These are phyloP conservation scores for Boletus barrowsii DNA, from an alignment of 768 basidiomycete species.

Conservation along the genomic window DNA sequence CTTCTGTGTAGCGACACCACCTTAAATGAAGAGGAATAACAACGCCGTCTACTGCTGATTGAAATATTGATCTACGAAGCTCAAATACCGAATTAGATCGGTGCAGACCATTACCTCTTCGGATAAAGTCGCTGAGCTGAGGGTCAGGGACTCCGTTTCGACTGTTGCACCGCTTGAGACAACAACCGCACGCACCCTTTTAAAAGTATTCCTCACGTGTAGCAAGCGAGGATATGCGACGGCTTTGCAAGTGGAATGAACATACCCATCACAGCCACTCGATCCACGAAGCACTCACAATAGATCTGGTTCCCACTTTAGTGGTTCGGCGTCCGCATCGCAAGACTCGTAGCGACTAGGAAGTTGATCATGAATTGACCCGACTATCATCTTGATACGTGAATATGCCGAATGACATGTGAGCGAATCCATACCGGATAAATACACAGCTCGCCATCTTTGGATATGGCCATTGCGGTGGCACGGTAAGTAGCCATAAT, in stretches of 20 bases:
- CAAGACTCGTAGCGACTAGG: conserved; percentile 28
- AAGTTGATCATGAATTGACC: conserved; percentile 27
- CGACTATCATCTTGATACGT: conserved; percentile 7
- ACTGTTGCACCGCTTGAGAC: background rate
- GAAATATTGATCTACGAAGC: too few relatives aligned
- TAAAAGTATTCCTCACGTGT: background rate
- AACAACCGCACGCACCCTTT: background rate
- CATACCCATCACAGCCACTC: background rate
- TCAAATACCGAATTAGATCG: background rate
- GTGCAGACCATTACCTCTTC: background rate
- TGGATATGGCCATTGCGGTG: conserved; percentile 21
- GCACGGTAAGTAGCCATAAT: conserved; percentile 29
- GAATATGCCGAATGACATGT: background rate
- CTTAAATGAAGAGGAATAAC: too few relatives aligned
- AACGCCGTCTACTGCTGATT: too few relatives aligned
- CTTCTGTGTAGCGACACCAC: background rate
- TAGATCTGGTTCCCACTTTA: background rate
- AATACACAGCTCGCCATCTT: conserved; percentile 27
- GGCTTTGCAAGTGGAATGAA: background rate
- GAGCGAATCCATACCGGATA: conserved; percentile 21
- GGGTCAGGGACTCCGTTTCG: background rate
- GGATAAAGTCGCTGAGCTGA: background rate
- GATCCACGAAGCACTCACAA: background rate
- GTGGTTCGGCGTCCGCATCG: conserved; percentile 21
- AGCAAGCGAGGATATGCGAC: background rate